Evolutionary conservation across 306 rosid genomes (phyloP), one percentile per base, ranked within the genome.

Genomic region (Oemleria cerasiformis): DNA sequence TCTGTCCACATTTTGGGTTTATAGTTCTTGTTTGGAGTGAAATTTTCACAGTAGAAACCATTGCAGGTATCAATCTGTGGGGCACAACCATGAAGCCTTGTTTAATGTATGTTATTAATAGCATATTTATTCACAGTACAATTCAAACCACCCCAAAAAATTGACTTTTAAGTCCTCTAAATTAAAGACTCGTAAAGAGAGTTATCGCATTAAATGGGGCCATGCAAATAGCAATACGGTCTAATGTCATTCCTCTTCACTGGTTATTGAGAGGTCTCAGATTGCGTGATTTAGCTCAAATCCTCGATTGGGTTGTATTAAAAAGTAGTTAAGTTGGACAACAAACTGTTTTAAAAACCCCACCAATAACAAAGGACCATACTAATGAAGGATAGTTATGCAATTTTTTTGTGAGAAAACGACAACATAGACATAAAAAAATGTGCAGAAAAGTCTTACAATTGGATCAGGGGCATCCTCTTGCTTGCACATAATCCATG

Each of bases 401-500:
- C 74, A 30, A 53, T 53, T 41, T 16, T 53, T 30, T 4, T 11
- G 60, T 20, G 70, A 0, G 73, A 69, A 68, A 83, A 67, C 41
- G 70, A 81, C 66, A 34, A 45, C 14, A 25, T 20, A 53, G 73
- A 61, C 36, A 1, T 16, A 0, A 57, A 21, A 65, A 51, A 58
- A 30, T 12, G 43, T 6, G 14, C 23, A 34, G 9, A 56, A 51
- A 38, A 53, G 71, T 2, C 86, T 86, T 86, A 95, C 99, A 49
- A 88, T 57, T 9, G 99, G 99, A 58, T 88, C 97, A 49, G 99
- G 99, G 78, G 99, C 96, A 75, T 95, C 99, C 49, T 89, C 85
- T 87, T 95, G 99, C 86, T 95, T 95, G 88, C 99, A 95, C 99
- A 95, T 95, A 69, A 95, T 76, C 99, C 99, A 95, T 2, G 99